Base-by-base conservation (phyloP, 441 rosid genomes). In the Eruca vesicaria region DNA sequence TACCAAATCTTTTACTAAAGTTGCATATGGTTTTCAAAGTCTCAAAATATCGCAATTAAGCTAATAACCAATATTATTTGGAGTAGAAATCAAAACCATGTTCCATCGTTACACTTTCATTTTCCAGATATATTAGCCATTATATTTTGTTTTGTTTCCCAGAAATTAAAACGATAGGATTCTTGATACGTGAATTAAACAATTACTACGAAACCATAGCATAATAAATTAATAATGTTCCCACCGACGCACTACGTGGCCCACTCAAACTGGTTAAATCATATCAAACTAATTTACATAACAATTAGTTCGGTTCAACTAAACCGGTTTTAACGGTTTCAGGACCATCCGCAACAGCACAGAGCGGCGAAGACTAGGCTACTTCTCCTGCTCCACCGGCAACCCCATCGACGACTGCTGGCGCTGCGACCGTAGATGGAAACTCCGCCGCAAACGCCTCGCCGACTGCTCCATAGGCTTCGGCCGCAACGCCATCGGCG, bases 351-450 rank as follows among this genome's bases (percentile, higher is more conserved):
- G 73, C 2, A 79, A 79, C 76, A 83, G 84, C 70, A 81, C 88
- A 6, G 83, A 35, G 1, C 72, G 89, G 64, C 68, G 89, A 36
- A 74, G 68, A 11, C 52, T 85, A 26, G 89, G 85, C 0, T 85
- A 72, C n/a, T 85, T 85, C 75, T 85, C 89, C 0, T 85, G 89
- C 61, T 59, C 72, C 10, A 85, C 86, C n/a, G 89, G 86, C 6
- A 85, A 85, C 36, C 83, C 86, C 12, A 80, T 85, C 31, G 89
- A 85, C 50, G 89, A 85, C 55, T 85, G 89, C 48, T 85, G 89
- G 89, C 81, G 89, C 6, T 85, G 89, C 28, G 86, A 85, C 57
- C 80, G 77, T 12, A 76, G 7, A 57, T 85, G 89, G 89, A 60
- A 80, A 41, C 15, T 60, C 28, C 76, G 72, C 5, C 65, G 89